Evolutionary conservation across 2,329 filamentous ascomycete species (phyloP).

Genomic region (Knoxdaviesia proteae): DNA sequence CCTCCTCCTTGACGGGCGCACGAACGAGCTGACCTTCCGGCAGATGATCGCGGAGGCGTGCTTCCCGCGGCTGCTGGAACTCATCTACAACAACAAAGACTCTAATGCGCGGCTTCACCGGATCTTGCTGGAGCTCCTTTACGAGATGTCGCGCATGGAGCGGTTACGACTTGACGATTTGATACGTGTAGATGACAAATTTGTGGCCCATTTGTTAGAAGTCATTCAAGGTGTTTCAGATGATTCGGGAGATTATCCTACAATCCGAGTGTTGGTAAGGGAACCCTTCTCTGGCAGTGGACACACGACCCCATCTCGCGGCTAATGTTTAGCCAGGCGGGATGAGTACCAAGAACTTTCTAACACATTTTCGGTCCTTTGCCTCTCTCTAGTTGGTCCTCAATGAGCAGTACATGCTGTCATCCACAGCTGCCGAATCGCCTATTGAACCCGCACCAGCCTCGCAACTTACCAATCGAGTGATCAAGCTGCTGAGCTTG

Average conservation of each 20-base stretch:
- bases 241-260: slow-evolving; percentile 75
- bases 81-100: slow-evolving; percentile 27
- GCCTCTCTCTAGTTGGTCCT: slow-evolving; percentile 48
- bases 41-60: slow-evolving; percentile 74
- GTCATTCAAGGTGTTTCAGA: slow-evolving; percentile 76
- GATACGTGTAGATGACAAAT: slow-evolving; percentile 54
- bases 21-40: slow-evolving; percentile 58
- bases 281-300: not conserved
- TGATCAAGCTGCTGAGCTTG: slow-evolving; percentile 74
- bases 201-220: slow-evolving; percentile 64
- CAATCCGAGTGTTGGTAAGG: slow-evolving; percentile 74
- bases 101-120: slow-evolving; percentile 48
- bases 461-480: slow-evolving; percentile 57
- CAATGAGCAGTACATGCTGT: slow-evolving; percentile 96
- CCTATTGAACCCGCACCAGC: slow-evolving; percentile 11
- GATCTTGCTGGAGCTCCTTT: slow-evolving; percentile 69
- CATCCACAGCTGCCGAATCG: slow-evolving; percentile 30
- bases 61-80: slow-evolving; percentile 64
- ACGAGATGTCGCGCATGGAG: slow-evolving; percentile 92
- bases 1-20: slow-evolving; percentile 68
- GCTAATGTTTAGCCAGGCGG: not conserved
- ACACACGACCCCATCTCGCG: not conserved
- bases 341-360: slow-evolving; percentile 5
- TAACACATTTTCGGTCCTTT: no score
- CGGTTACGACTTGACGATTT: slow-evolving; percentile 59